A percentile compares a stretch with the other conserved stretches of the same genome.
These are phyloP conservation scores for Fusarium piperis DNA, from an alignment of 2,329 filamentous ascomycete species.

Conservation along the genomic window DNA sequence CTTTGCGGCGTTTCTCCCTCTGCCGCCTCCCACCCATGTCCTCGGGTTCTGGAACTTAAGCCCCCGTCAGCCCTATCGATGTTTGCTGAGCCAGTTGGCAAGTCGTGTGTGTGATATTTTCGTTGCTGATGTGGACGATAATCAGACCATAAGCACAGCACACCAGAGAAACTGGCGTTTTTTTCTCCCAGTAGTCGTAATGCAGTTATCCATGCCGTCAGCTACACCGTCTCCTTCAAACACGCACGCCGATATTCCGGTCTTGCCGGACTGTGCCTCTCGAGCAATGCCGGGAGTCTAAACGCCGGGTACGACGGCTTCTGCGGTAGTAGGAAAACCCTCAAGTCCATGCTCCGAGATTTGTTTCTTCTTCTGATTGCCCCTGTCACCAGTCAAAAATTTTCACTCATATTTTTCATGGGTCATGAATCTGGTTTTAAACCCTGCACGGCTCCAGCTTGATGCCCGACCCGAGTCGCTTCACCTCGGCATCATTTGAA, in stretches of 20 bases:
- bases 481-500: background rate
- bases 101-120: background rate
- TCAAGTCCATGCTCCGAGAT: background rate
- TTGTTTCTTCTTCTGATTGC: background rate
- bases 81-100: background rate
- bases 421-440: background rate
- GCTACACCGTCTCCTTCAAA: background rate
- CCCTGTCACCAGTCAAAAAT: background rate
- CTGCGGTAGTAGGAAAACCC: background rate
- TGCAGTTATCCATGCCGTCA: background rate
- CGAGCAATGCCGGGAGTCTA: background rate
- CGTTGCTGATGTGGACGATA: background rate
- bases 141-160: background rate
- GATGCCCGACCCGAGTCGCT: background rate
- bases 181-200: background rate
- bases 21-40: background rate
- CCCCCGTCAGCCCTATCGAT: background rate
- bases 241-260: background rate
- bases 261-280: background rate
- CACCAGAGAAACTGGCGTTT: background rate
- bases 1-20: background rate
- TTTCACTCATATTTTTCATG: background rate
- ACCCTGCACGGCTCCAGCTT: background rate
- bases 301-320: background rate
- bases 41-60: background rate